Evolutionary conservation across 345 rosid genomes (phyloP).

Genomic region (Psidium guajava): DNA sequence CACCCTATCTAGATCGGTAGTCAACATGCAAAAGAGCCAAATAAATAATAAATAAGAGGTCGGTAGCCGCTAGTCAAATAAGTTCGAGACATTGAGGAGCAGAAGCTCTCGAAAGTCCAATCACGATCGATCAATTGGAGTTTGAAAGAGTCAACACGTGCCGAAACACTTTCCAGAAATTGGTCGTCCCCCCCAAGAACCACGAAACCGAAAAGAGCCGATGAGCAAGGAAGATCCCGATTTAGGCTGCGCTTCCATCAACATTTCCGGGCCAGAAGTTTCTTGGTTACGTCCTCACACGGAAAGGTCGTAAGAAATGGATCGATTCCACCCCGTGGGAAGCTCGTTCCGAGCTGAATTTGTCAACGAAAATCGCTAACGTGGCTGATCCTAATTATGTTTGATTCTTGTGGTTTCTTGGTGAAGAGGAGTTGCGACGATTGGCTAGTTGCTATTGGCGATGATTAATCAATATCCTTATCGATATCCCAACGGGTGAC

Average conservation of each 20-base stretch:
- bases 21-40: background rate
- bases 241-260: background rate
- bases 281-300: background rate
- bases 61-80: background rate
- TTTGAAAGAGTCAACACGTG: background rate
- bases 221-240: background rate
- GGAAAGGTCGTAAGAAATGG: background rate
- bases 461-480: background rate
- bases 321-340: background rate
- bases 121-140: background rate
- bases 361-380: background rate
- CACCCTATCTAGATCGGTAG: background rate
- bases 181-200: background rate
- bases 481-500: background rate
- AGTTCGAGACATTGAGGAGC: background rate
- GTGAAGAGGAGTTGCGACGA: background rate
- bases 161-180: background rate
- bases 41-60: background rate
- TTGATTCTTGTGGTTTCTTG: background rate
- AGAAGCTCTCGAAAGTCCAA: background rate
- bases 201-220: background rate
- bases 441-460: background rate
- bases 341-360: background rate
- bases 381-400: background rate
- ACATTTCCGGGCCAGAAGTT: background rate